Evolutionary conservation across 139 green algal species (phyloP).

Genomic region (Picochlorum sp.): DNA sequence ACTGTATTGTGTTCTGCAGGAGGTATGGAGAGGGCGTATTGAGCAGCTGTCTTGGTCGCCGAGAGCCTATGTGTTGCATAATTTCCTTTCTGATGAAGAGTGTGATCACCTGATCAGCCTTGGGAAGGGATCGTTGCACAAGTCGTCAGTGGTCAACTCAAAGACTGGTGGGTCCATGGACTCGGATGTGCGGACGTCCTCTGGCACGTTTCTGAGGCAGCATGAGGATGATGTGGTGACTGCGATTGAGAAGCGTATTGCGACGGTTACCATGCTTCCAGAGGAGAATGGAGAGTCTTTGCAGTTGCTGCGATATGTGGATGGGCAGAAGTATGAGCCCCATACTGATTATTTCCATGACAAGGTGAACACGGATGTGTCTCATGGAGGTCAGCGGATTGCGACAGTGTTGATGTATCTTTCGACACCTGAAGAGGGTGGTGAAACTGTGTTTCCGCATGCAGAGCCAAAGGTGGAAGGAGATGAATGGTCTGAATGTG

Average conservation of each 20-base stretch:
- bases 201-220: constrained; percentile 40
- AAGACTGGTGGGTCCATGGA: constrained; percentile 40
- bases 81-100: constrained; percentile 45
- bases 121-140: constrained; percentile 22
- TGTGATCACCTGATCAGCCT: constrained; percentile 43
- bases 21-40: constrained; percentile 41
- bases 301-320: constrained; percentile 70
- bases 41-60: constrained; percentile 36
- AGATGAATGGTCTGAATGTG: constrained; percentile 40
- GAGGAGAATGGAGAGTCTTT: constrained; percentile 48
- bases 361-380: constrained; percentile 36
- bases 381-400: constrained; percentile 54
- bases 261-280: constrained; percentile 49
- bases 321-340: constrained; percentile 78
- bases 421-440: constrained; percentile 43
- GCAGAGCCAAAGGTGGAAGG: constrained; percentile 29
- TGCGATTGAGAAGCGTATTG: constrained; percentile 56
- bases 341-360: constrained; percentile 82
- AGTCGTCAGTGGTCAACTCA: constrained; percentile 48
- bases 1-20: constrained; percentile 19
- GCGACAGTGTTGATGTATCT: constrained; percentile 85
- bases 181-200: constrained; percentile 36
- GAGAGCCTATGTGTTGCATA: constrained; percentile 26
- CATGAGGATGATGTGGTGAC: constrained; percentile 46
- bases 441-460: constrained; percentile 52